Base-by-base conservation (phyloP, 345 rosid genomes). In the Sisymbrium irio region DNA sequence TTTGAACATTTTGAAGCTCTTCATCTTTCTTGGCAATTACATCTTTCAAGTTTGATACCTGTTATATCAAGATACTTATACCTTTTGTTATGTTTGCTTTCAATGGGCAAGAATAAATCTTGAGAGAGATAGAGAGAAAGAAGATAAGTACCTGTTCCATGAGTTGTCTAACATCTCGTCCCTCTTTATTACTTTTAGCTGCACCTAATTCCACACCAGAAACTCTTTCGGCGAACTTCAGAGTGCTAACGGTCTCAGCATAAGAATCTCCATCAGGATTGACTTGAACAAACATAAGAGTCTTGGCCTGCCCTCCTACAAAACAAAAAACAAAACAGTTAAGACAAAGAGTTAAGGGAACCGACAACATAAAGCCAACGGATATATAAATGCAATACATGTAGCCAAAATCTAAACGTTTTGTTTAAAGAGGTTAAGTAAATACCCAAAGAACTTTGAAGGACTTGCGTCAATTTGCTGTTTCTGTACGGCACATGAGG, bases 181-280 rank as follows among this genome's bases (percentile, higher is more conserved):
- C 98, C 77, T 95, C 99, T 83, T 82, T 92, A 69, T 83, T 90
- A 79, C 86, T 95, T 81, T 81, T 78, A 45, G 99, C 98, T 80
- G 99, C 92, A 25, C 99, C 99, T 49, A 95, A 77, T 83, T 95
- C 99, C 33, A 95, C 91, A 44, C 99, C 99, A 62, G 99, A 95
- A 61, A 95, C 98, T 76, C 99, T 90, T 82, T 92, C 92, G 0
- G 97, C 98, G 70, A 95, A 95, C 76, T 90, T 95, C 79, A 95
- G 79, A 32, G 99, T 90, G 75, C 99, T 92, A 72, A 92, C 56
- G 1, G 98, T 95, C 78, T 95, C 99, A 35, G 96, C 85, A 60
- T 85, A 92, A 20, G 99, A 95, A 49, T 87, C 94, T 18, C 78
- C 86, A 87, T 92, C 99, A 40, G 99, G 98, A 75, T 92, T 90